Evolutionary conservation across 495 filamentous ascomycete species (phyloP).

Genomic region (Copromyces sp.): DNA sequence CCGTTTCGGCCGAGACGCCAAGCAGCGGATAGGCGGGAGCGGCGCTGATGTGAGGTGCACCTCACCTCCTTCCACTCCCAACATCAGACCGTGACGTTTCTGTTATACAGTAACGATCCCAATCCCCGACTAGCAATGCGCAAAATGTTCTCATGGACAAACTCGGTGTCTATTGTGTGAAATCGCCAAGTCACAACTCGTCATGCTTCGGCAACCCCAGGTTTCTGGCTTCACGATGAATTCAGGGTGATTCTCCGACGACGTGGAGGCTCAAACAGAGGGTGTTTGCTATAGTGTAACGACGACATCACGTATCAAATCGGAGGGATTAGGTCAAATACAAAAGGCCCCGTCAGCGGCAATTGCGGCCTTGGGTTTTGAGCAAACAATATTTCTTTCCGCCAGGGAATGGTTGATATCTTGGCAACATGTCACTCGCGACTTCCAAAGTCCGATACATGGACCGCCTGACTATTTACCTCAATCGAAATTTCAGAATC

Average conservation of each 20-base stretch:
- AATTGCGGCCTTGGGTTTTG: background rate
- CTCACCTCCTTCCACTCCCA: background rate
- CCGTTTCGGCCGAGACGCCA: background rate
- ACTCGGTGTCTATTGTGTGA: background rate
- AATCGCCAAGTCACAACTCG: background rate
- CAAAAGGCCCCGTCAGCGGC: background rate
- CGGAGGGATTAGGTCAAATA: background rate
- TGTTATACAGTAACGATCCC: background rate
- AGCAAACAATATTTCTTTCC: background rate
- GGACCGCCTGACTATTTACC: background rate
- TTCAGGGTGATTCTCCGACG: background rate
- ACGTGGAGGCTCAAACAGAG: background rate
- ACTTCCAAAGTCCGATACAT: background rate
- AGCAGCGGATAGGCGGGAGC: background rate
- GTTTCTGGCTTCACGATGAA: background rate
- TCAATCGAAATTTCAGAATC: background rate
- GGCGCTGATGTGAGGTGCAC: background rate
- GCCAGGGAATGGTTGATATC: background rate
- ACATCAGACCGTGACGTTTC: background rate
- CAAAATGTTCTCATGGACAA: background rate
- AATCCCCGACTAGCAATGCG: background rate
- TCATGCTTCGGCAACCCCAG: background rate
- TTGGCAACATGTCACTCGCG: background rate
- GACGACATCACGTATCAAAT: background rate
- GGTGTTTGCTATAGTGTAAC: background rate